Base-by-base conservation (phyloP, 345 rosid species). In the Reutealis trisperma region DNA sequence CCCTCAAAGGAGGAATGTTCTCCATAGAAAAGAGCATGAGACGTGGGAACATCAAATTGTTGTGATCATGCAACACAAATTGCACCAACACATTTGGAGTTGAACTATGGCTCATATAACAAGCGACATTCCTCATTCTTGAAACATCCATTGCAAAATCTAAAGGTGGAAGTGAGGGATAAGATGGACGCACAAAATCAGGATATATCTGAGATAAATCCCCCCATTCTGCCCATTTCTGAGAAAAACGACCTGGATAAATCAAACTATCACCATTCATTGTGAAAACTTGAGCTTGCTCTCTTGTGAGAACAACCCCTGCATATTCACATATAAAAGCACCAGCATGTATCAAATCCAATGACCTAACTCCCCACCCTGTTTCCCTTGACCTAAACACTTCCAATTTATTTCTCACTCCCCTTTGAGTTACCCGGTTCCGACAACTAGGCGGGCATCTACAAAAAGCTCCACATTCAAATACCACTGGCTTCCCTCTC, bases 81-180 rank as follows among this genome's bases (percentile, higher is more conserved):
- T 96, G 99, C 73, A 93, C 97, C 82, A 93, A 71, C 72, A 92
- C 93, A 82, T 96, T 96, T 12, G 99, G 96, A 81, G 85, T 83
- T 61, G 87, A 73, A 84, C 97, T 91, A 60, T 96, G 98, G 82
- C 99, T 92, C 57, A 96, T 87, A 78, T 96, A 96, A 73, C 97
- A 93, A 61, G 99, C 97, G 76, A 89, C 95, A 78, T 93, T 96
- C 86, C 99, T 87, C 97, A 92, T 86, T 84, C 88, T 91, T 0
- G 99, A 93, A 47, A 96, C 98, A 84, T 96, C 98, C 96, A 96
- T 85, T 19, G 97, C 96, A 63, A 87, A 93, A 84, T 93, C 98
- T 88, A 93, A 75, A 64, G 97, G 96, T 54, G 99, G 96, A 71
- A 89, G 64, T 14, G 88, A 83, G 62, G 97, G 97, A 73, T 89